phyloP scores from a whole-genome alignment of 2,329 filamentous ascomycete genomes.

The Clarireedia monteithiana region DNA sequence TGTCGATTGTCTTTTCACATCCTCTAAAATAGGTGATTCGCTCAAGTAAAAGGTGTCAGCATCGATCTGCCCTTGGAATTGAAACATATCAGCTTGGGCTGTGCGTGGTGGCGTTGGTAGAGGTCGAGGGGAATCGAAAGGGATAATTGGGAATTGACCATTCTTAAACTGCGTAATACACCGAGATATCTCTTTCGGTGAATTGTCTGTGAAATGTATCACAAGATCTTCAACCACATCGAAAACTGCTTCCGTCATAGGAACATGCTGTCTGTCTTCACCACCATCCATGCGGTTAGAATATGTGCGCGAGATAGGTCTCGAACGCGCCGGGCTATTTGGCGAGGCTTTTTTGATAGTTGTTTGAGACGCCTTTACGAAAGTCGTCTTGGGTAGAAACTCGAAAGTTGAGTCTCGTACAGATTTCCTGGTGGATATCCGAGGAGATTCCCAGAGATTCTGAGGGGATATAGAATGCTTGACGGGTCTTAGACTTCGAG shows the following conservation, averaged over 20 bases:
- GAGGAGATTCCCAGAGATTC: constrained; percentile 6
- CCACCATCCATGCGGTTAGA: constrained; percentile 36
- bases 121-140: neutral
- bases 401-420: constrained; percentile 8
- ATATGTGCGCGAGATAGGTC: constrained; percentile 20
- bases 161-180: constrained; percentile 34
- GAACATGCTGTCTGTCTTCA: constrained; percentile 15
- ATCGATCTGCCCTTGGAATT: constrained; percentile 7
- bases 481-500: neutral
- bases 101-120: constrained; percentile 5
- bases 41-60: constrained; percentile 12
- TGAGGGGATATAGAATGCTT: constrained; percentile 15
- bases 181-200: constrained; percentile 40
- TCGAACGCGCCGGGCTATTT: neutral
- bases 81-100: neutral
- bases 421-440: neutral
- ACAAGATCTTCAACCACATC: constrained; percentile 49
- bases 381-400: constrained; percentile 22
- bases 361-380: constrained; percentile 26
- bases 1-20: neutral
- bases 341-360: constrained; percentile 27
- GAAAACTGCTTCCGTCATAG: constrained; percentile 36
- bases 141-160: constrained; percentile 29
- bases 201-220: constrained; percentile 43
- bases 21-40: constrained; percentile 4